Percentiles rank a stretch among this genome's conserved stretches.
These are phyloP conservation scores for Globisporangium yorkense DNA, from an alignment of 352 stramenopile genomes.

Conservation along the genomic window DNA sequence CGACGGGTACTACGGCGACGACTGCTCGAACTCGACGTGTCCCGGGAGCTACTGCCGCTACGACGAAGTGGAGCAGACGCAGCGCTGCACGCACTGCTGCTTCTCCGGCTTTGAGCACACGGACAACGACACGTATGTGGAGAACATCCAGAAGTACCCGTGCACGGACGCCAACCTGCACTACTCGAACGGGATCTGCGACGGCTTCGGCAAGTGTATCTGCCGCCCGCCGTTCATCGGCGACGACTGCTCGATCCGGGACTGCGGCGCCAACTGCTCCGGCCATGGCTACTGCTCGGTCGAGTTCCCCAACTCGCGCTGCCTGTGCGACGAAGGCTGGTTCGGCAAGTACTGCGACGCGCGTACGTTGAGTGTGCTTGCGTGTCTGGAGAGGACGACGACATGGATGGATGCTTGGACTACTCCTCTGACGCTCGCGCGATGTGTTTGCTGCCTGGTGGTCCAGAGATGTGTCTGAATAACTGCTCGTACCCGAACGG, in stretches of 20 bases:
- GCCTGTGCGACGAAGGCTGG: conserved; percentile 94
- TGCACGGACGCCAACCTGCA: conserved; percentile 82
- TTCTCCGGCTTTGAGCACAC: conserved; percentile 85
- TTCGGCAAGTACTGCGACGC: conserved; percentile 91
- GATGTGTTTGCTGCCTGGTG: background rate
- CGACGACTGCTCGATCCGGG: conserved; percentile 88
- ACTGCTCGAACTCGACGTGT: conserved; percentile 94
- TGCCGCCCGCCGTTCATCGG: conserved; percentile 93
- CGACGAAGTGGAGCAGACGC: conserved; percentile 71
- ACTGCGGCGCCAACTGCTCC: conserved; percentile 90
- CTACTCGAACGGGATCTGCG: conserved; percentile 93
- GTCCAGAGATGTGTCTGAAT: conserved; percentile 90
- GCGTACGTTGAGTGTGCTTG: conserved; percentile 29
- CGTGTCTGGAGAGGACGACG: background rate
- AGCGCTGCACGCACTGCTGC: conserved; percentile 94
- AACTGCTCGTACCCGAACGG: conserved; percentile 97
- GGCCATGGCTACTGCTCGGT: conserved; percentile 94
- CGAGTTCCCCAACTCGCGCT: conserved; percentile 94
- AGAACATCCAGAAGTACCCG: conserved; percentile 88
- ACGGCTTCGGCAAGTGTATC: conserved; percentile 95
- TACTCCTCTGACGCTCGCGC: background rate
- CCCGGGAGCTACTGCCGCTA: conserved; percentile 93
- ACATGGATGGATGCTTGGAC: background rate
- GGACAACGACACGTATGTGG: conserved; percentile 84
- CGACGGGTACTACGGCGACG: conserved; percentile 93